A percentile compares a stretch with the other conserved stretches of the same genome.
phyloP scores from a whole-genome alignment of 371 early-diverging fungal species.

The Circinella umbellata region DNA sequence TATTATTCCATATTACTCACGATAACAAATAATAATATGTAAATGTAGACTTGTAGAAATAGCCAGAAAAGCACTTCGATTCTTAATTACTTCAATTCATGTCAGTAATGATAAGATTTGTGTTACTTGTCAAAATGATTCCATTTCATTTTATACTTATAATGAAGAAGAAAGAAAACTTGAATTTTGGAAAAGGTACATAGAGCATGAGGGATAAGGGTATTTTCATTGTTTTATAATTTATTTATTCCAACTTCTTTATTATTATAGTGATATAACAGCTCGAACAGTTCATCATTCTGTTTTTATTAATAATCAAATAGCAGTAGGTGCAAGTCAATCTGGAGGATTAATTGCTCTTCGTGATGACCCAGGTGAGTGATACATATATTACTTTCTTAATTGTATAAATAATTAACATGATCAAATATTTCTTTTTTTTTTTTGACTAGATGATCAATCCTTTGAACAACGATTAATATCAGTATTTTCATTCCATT shows the following conservation, averaged over 20 bases:
- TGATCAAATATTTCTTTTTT: not conserved
- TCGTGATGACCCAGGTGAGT: constrained; percentile 28
- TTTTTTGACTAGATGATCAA: constrained; percentile 13
- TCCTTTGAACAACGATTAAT: constrained; percentile 32
- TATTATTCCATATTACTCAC: no score
- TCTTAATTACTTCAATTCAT: constrained; percentile 40
- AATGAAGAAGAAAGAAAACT: constrained; percentile 23
- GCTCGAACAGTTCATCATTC: constrained; percentile 36
- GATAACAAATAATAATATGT: no score
- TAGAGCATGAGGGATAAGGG: not conserved
- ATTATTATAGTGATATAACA: constrained; percentile 28
- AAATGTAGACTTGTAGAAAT: constrained; percentile 32
- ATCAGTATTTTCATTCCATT: constrained; percentile 36
- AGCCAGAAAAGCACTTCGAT: constrained; percentile 30
- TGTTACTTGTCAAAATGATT: constrained; percentile 40
- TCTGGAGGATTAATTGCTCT: constrained; percentile 41
- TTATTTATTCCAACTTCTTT: no score
- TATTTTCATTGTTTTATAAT: no score
- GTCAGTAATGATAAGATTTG: constrained; percentile 35
- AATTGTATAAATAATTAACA: not conserved
- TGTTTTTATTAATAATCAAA: constrained; percentile 22
- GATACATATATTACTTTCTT: no score
- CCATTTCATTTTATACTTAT: constrained; percentile 38
- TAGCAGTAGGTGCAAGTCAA: constrained; percentile 32
- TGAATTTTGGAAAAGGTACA: constrained; percentile 40